Base-by-base conservation (phyloP, 768 basidiomycete species). In the Hypholoma fasciculare region DNA sequence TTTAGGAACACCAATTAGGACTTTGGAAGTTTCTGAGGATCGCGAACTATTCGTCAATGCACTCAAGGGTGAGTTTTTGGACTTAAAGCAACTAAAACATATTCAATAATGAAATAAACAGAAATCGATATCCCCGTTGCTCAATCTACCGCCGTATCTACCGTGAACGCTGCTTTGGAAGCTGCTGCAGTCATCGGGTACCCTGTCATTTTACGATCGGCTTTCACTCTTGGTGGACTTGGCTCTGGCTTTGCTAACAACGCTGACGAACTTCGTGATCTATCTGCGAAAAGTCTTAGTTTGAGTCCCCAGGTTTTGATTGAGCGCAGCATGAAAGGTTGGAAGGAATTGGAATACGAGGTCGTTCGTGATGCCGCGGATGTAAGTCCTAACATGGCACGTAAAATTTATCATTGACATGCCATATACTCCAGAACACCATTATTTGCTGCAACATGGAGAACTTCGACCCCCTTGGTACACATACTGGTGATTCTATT, bases 361-460 rank as follows among this genome's bases (percentile, higher is more conserved):
- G 97, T 99, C 61, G 97, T 98, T 67, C 90, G 97, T 54, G 97
- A 99, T 71, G 95, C 83, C 63, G 96, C 96, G 51, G 97, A 99
- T 75, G 93, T 94, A 72, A 64, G 90, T 85, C 23, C 60, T 11
- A 12, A 42, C 30, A 34, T 34, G 30, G 9, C 30, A 34, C 30
- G 30, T 5, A 34, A 7, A 34, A 34, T 34, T 2, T 9, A 9
- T 9, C 30, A 34, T 34, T 34, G 30, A 34, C 30, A 34, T 34
- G 30, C 1, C 7, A 34, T 34, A 34, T 34, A 60, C 43, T 44
- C 16, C 67, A 94, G 92, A 97, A 98, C 79, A 98, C 96, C 26
- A 99, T 99, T 74, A 98, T 98, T 66, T 98, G 96, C 78, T 98
- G 96, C 76, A 96, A 96, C 74, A 96, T 96, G 94, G 94, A 98